Conservation (phyloP, 1,284 basidiomycete genomes). For the Hypsizygus ulmarius region DNA sequence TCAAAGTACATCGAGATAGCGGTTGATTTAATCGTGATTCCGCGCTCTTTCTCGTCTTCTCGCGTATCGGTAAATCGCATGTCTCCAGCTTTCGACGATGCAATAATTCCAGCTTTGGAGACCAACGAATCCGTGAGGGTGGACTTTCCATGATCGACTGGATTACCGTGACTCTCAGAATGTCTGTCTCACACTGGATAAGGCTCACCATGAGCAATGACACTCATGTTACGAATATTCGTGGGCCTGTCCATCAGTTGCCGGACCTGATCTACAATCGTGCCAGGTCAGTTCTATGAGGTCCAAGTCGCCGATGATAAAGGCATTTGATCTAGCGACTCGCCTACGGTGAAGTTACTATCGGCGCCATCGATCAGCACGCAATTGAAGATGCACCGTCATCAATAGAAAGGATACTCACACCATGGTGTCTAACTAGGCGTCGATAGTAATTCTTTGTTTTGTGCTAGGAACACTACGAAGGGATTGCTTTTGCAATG, state of each 20-base stretch:
- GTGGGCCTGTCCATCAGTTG: conserved; percentile 87
- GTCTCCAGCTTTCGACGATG: conserved; percentile 92
- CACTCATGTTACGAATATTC: conserved; percentile 98
- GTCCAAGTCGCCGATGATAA: conserved; percentile 10
- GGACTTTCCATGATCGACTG: conserved; percentile 99
- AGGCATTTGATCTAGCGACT: conserved; percentile 33
- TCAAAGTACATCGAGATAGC: conserved; percentile 99
- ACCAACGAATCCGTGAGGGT: conserved; percentile 99
- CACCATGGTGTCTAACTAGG: conserved; percentile 65
- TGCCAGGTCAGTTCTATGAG: conserved; percentile 15
- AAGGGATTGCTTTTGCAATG: conserved; percentile 10
- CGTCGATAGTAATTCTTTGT: conserved; percentile 28
- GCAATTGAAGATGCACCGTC: conserved; percentile 11
- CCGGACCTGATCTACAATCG: conserved; percentile 78
- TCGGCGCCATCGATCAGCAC: conserved; percentile 35
- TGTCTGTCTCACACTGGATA: conserved; percentile 19
- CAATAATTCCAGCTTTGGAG: conserved; percentile 99
- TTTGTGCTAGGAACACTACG: conserved; percentile 29
- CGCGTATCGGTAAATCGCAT: conserved; percentile 98
- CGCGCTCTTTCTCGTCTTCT: conserved; percentile 99
- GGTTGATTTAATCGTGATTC: conserved; percentile 99
- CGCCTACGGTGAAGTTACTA: conserved; percentile 87
- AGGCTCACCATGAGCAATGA: conserved; percentile 86
- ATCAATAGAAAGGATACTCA: conserved; percentile 42
- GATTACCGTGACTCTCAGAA: conserved; percentile 5